Conservation (phyloP, 2,329 filamentous ascomycete genomes). For the Colletotrichum sp. region DNA sequence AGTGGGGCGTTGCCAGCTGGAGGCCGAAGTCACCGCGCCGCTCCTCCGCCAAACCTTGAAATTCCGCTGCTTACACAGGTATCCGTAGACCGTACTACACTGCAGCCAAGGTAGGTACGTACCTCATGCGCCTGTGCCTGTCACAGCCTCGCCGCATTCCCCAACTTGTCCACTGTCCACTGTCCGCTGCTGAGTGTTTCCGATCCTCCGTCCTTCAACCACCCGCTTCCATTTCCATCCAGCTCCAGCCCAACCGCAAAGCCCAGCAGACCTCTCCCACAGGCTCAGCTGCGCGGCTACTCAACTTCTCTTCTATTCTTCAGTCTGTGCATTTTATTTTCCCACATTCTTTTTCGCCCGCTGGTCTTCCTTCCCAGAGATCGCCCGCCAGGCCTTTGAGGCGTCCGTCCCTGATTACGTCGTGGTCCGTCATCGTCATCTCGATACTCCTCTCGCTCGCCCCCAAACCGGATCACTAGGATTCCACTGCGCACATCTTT, state of each 20-base stretch:
- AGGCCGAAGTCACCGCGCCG: not conserved
- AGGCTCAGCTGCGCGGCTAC: not conserved
- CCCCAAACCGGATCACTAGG: not conserved
- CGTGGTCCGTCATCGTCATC: not conserved
- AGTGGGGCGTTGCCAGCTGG: not conserved
- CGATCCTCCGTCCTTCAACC: not conserved
- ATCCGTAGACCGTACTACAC: not conserved
- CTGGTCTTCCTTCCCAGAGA: not conserved
- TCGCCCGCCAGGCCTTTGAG: not conserved
- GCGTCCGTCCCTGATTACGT: constrained; percentile 18
- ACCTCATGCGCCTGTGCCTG: not conserved
- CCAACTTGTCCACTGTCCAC: constrained; percentile 1
- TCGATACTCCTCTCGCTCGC: not conserved
- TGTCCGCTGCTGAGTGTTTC: not conserved
- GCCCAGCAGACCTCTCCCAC: not conserved
- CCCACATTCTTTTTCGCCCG: constrained; percentile 20
- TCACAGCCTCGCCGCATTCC: constrained; percentile 18
- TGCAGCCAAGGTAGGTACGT: not conserved
- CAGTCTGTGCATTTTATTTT: not conserved
- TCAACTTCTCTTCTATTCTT: not conserved
- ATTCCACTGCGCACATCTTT: not conserved
- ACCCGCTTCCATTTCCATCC: not conserved
- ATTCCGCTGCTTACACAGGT: not conserved
- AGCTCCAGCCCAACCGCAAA: not conserved
- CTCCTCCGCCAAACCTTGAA: not conserved